These are phyloP conservation scores for Acer yangbiense DNA, from an alignment of 345 rosid species.

Conservation along the genomic window DNA sequence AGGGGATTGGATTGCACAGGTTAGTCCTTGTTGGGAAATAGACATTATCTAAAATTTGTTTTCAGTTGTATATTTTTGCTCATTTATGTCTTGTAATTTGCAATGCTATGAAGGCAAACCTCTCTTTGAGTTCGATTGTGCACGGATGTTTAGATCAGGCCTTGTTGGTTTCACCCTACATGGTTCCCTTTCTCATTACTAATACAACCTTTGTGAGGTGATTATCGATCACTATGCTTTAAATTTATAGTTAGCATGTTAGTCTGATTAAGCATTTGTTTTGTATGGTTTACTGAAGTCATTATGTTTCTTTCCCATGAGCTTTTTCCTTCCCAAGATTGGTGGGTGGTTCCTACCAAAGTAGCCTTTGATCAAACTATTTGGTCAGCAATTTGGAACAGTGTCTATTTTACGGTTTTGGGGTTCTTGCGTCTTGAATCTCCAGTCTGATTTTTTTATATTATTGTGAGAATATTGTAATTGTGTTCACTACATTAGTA, in stretches of 20 bases:
- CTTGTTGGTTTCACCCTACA: conserved; percentile 92
- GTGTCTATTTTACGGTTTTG: conserved; percentile 68
- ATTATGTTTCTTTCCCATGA: conserved; percentile 32
- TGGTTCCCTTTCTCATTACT: conserved; percentile 89
- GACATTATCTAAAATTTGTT: too few relatives aligned
- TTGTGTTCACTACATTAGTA: too few relatives aligned
- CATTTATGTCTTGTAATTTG: background rate
- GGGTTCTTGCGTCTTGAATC: conserved; percentile 87
- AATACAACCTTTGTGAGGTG: conserved; percentile 92
- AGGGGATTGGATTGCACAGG: too few relatives aligned
- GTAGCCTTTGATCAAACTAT: conserved; percentile 84
- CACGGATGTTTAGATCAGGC: background rate
- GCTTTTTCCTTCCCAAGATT: conserved; percentile 83
- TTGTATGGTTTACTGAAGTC: background rate
- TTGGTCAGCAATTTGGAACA: conserved; percentile 96
- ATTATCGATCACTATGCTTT: conserved; percentile 1
- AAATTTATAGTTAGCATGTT: background rate
- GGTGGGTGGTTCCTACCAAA: conserved; percentile 99
- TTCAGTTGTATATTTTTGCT: too few relatives aligned
- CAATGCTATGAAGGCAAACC: conserved; percentile 95
- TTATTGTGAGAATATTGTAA: too few relatives aligned
- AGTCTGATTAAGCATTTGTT: background rate
- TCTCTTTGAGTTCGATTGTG: conserved; percentile 38
- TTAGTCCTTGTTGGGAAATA: too few relatives aligned
- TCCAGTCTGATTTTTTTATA: conserved; percentile 23